Evolutionary conservation across 1,284 basidiomycete genomes (phyloP).

Genomic region (Tilletia caries): DNA sequence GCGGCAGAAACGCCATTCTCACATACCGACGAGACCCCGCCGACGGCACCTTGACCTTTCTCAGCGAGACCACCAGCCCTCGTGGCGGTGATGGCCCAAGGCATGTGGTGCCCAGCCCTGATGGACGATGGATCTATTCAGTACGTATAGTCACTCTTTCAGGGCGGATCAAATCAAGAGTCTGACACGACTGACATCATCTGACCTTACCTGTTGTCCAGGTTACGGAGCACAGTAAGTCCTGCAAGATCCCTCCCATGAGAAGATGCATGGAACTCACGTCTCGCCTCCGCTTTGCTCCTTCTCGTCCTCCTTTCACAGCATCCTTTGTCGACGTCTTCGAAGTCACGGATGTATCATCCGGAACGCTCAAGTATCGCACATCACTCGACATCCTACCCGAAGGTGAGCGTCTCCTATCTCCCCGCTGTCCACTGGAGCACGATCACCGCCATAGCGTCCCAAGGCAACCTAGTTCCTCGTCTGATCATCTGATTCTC

Average conservation of each 20-base stretch:
- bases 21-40: slow-evolving; percentile 23
- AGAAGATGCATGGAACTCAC: too few relatives aligned
- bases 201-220: background rate
- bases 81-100: slow-evolving; percentile 38
- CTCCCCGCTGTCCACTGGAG: background rate
- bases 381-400: slow-evolving; percentile 16
- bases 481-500: too few relatives aligned
- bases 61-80: slow-evolving; percentile 23
- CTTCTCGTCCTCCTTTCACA: too few relatives aligned
- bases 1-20: slow-evolving; percentile 40
- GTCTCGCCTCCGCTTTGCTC: too few relatives aligned
- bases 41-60: slow-evolving; percentile 21
- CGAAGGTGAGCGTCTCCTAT: background rate
- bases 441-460: background rate
- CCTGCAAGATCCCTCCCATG: too few relatives aligned
- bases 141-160: background rate
- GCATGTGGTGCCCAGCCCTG: slow-evolving; percentile 39
- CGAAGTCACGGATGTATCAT: background rate
- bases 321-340: slow-evolving; percentile 35
- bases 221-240: slow-evolving; percentile 44
- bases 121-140: slow-evolving; percentile 30
- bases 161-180: background rate
- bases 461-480: too few relatives aligned
- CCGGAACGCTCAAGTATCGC: slow-evolving; percentile 6
- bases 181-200: background rate